Conservation (phyloP, 179 eudicot genomes). For the Actinidia chinensis region DNA sequence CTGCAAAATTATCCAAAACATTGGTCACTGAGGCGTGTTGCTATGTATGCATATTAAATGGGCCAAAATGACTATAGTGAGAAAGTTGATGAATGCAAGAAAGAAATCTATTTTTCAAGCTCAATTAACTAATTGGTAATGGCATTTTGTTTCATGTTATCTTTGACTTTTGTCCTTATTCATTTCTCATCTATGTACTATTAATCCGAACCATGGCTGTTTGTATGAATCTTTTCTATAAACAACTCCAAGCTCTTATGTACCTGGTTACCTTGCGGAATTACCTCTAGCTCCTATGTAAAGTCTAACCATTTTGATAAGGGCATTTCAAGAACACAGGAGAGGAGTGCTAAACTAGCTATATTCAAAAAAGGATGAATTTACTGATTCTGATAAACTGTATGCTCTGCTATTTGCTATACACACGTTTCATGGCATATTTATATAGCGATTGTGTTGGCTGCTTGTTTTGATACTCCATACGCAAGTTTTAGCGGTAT, state of each 20-base stretch:
- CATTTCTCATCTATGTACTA: background rate
- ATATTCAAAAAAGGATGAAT: background rate
- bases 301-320: background rate
- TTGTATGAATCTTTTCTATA: background rate
- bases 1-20: background rate
- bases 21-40: background rate
- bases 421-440: background rate
- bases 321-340: background rate
- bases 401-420: background rate
- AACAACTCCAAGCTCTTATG: background rate
- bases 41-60: background rate
- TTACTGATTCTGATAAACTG: background rate
- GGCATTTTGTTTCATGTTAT: background rate
- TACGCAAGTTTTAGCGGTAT: background rate
- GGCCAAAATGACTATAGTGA: no score
- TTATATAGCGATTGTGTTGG: background rate
- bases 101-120: background rate
- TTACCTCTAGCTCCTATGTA: background rate
- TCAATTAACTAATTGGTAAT: background rate
- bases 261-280: background rate
- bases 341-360: background rate
- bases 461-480: background rate
- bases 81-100: background rate
- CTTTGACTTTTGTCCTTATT: background rate
- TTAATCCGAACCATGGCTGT: background rate